Evolutionary conservation across 73 alveolate genomes (phyloP), one percentile per base, ranked within the genome.

Genomic region (Uronychia setigera): DNA sequence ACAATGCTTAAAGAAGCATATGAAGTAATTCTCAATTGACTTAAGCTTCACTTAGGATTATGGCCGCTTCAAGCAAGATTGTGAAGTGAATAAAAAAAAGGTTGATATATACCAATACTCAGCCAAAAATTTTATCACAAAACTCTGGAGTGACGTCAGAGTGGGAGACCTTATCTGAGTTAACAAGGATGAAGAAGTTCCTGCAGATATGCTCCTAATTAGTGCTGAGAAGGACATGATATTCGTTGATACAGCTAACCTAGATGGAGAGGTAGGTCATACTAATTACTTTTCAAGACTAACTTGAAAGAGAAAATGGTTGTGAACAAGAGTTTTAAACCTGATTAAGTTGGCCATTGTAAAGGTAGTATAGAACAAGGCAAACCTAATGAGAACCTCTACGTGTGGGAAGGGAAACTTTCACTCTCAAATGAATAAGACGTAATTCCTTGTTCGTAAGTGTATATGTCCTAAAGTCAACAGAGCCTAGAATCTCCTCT

Each of bases 1-100:
- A 94, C 98, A 26, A 90, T 94, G 96, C 87, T 89, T 81, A 94
- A 94, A 81, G 98, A 94, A 88, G 98, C 96, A 0, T 89, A 83
- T 29, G 94, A 91, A 84, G 97, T 78, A n/a, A n/a, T n/a, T n/a
- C n/a, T n/a, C n/a, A 77, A 77, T 30, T 9, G 9, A 19, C 14
- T 1, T 11, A 13, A 5, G 19, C 60, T 67, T 5, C 1, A 1
- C 29, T 26, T 30, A 28, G 76, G 58, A 78, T 33, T 78, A 78
- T 35, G 33, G 25, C 1, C 28, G 85, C n/a, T 78, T 32, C 58
- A 78, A 78, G 35, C 35, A 87, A 29, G 93, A 87, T 78, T 33
- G 81, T 28, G 81, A 80, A 35, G 80, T 80, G 77, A 87, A 80
- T 30, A 80, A 80, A 28, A 87, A 76, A 58, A 26, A 57, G 57